Base-by-base conservation (phyloP, 1,139 yeast genomes). In the Hemisphaericaspora xylanilytica region DNA sequence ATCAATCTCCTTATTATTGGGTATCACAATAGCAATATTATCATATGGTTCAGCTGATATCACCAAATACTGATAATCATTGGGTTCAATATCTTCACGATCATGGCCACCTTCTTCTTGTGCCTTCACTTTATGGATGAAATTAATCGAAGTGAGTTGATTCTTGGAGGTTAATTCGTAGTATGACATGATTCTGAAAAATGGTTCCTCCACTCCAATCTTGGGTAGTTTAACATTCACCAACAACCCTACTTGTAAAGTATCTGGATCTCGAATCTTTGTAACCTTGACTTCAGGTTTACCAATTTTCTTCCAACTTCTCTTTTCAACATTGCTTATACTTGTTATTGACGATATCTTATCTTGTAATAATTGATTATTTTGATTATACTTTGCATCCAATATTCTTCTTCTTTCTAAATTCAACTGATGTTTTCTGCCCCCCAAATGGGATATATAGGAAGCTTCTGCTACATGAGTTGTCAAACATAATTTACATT, bases 21-120 rank as follows among this genome's bases (percentile, higher is more conserved):
- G 92, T 5, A 88, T 67, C 39, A 85, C 80, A 46, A 88, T 68
- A 3, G 81, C 84, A 12, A 85, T 68, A 39, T 82, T 85, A 42
- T 86, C 92, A 57, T 86, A 88, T 1, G 96, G 96, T 53, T 86
- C 95, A 0, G 86, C 94, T 18, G 87, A 78, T 0, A 87, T 60
- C n/a, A 87, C 77, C 46, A 88, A 54, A 52, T 82, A 87, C 57
- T 85, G 95, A 58, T 52, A 61, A 61, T 40, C 61, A 51, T 37
- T 51, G 5, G 59, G 52, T 16, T 72, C 66, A 44, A 73, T 70
- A 7, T 45, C 48, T 5, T 45, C 47, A n/a, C 47, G 53, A 4
- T 40, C 46, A 6, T 44, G 46, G n/a, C 47, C 53, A 4, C 40
- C 46, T 14, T 47, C 50, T 14, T 53, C 52, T 8, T 45, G 35